phyloP scores from a whole-genome alignment of 805 yeast species.

The Cyberlindnera maritima region DNA sequence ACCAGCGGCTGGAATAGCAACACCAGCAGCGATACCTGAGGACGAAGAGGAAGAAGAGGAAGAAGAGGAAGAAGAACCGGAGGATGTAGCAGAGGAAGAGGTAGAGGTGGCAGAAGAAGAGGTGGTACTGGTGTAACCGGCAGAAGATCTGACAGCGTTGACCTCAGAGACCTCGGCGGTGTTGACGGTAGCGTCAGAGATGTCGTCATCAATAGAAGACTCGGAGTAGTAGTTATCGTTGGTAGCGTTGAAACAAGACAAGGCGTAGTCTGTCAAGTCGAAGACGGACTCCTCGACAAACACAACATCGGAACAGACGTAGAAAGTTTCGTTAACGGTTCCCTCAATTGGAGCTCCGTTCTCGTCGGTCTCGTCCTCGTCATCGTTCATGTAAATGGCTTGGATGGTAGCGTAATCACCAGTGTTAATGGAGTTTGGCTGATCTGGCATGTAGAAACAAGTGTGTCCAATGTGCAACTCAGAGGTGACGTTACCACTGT shows the following conservation, averaged over 20 bases:
- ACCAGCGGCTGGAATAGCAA: neutral
- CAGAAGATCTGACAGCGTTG: conserved; percentile 20
- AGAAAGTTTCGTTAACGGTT: conserved; percentile 38
- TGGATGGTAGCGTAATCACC: conserved; percentile 46
- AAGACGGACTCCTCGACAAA: conserved; percentile 42
- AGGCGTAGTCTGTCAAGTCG: conserved; percentile 32
- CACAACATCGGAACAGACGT: conserved; percentile 43
- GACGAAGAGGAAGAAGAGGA: conserved; percentile 4
- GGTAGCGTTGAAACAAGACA: conserved; percentile 42
- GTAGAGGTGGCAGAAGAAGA: conserved; percentile 8
- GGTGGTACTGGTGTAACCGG: conserved; percentile 18
- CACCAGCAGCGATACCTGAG: conserved; percentile 18
- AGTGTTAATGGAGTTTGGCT: conserved; percentile 33
- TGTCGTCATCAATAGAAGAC: conserved; percentile 25
- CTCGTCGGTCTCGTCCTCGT: conserved; percentile 19
- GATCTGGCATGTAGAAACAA: conserved; percentile 44
- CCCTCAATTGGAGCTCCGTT: conserved; percentile 37
- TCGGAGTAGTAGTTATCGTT: conserved; percentile 36
- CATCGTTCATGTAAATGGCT: conserved; percentile 38
- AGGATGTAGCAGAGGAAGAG: neutral
- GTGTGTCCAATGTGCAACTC: conserved; percentile 44
- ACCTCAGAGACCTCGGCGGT: conserved; percentile 16
- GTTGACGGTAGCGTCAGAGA: conserved; percentile 24
- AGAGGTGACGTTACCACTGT: conserved; percentile 36
- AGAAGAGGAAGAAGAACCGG: neutral